Evolutionary conservation across 768 basidiomycete species (phyloP).

Genomic region (Asterophora parasitica): DNA sequence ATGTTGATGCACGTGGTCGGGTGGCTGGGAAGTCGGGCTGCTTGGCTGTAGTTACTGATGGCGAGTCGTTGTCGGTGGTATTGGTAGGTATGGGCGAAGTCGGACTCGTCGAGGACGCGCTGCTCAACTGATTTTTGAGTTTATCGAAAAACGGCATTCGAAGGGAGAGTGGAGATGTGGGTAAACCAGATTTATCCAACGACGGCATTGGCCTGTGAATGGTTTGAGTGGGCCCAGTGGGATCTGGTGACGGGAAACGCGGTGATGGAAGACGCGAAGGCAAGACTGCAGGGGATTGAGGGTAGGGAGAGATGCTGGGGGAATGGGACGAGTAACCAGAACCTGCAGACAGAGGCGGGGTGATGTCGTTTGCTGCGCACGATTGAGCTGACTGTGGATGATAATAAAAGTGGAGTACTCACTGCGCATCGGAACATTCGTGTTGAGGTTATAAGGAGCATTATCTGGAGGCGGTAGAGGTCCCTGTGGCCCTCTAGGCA

Average conservation of each 20-base stretch:
- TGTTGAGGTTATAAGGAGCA: slow-evolving; percentile 44
- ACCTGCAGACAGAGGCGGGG: slow-evolving; percentile 45
- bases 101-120: slow-evolving; percentile 16
- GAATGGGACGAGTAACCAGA: slow-evolving; percentile 43
- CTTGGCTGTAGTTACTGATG: slow-evolving; percentile 14
- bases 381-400: slow-evolving; percentile 8
- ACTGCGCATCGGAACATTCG: slow-evolving; percentile 38
- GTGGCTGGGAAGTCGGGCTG: slow-evolving; percentile 6
- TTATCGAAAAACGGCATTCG: slow-evolving; percentile 57
- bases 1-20: slow-evolving; percentile 5
- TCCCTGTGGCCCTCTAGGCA: slow-evolving; percentile 12
- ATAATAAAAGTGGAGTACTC: slow-evolving; percentile 19
- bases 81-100: slow-evolving; percentile 13
- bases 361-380: slow-evolving; percentile 25
- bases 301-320: slow-evolving; percentile 36
- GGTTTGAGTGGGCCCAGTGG: slow-evolving; percentile 4
- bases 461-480: slow-evolving; percentile 27
- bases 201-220: slow-evolving; percentile 5
- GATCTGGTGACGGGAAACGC: slow-evolving; percentile 17
- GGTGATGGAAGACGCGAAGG: slow-evolving; percentile 9
- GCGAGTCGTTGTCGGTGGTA: slow-evolving; percentile 10
- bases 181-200: slow-evolving; percentile 9
- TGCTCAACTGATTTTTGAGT: slow-evolving; percentile 35
- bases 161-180: slow-evolving; percentile 25
- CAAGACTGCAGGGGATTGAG: slow-evolving; percentile 24